Base-by-base conservation (phyloP, 176 grass and related monocot genomes). In the Miscanthus lutarioriparius region DNA sequence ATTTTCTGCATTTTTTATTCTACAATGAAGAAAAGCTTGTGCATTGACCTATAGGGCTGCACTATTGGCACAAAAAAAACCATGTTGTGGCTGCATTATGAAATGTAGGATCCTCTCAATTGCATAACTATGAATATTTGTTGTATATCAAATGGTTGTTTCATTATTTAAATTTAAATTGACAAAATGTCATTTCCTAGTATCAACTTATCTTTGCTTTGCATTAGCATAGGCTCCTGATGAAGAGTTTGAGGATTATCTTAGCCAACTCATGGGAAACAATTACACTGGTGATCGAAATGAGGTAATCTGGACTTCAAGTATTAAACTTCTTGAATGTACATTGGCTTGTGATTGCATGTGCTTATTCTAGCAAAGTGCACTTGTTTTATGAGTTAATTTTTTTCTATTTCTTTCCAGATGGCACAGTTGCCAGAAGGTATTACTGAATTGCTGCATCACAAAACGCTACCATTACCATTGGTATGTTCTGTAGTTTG, bases 221-320 rank as follows among this genome's bases (percentile, higher is more conserved):
- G 20, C 48, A 81, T 91, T 88, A 75, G 54, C 48, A 32, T 72
- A 98, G 96, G 96, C 96, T 86, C 96, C 93, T 64, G 96, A 98
- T 96, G 96, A 98, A 92, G 96, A 98, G 80, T 98, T 96, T 90
- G 93, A 98, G 79, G 96, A 98, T 79, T 93, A 94, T 67, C 93
- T 98, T 77, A 85, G 93, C 71, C 91, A 94, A 86, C 87, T 96
- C 70, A 92, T 95, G 83, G 95, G 95, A 83, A 83, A 86, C 38
- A 82, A 90, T 80, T 94, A 91, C 82, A 90, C 86, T 40, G 96
- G 93, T 83, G 89, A 98, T 64, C 86, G 89, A 76, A 98, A 98
- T 87, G 93, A 92, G 93, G 96, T 98, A 83, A 75, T 88, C 43
- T 77, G 38, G 20, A 66, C 48, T 64, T 64, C 58, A 53, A 48